phyloP scores from a whole-genome alignment of 257 asterid species.

The Solanum clarkiae region DNA sequence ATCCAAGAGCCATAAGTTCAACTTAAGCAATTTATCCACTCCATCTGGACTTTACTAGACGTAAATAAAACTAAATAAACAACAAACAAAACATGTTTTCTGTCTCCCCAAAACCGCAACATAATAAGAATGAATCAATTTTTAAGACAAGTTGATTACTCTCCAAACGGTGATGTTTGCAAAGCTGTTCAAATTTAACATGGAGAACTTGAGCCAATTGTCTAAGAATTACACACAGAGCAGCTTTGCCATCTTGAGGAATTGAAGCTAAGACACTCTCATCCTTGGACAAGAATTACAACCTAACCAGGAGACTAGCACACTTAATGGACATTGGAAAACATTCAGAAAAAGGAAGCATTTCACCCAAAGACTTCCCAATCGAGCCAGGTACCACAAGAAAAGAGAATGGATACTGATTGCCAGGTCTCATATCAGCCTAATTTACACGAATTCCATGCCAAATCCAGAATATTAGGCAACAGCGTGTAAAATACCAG shows the following conservation, averaged over 20 bases:
- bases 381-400: not conserved
- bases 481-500: not conserved
- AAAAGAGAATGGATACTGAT: not conserved
- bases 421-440: not conserved
- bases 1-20: not conserved
- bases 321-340: not conserved
- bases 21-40: not conserved
- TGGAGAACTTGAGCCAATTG: not conserved
- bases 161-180: not conserved
- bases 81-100: not conserved
- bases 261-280: not conserved
- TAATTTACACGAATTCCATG: not conserved
- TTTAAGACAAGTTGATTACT: not conserved
- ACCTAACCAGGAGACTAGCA: not conserved
- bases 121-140: not conserved
- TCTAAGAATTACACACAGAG: not conserved
- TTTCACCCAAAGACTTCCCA: not conserved
- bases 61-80: not conserved
- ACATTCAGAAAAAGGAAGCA: not conserved
- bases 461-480: not conserved
- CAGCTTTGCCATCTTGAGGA: not conserved
- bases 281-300: not conserved
- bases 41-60: not conserved
- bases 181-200: not conserved
- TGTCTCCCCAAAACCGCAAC: not conserved